Percentiles rank a stretch among this genome's conserved stretches.
Evolutionary conservation across 169 alveolate species (phyloP).

Genomic region (Cryptosporidium muris): DNA sequence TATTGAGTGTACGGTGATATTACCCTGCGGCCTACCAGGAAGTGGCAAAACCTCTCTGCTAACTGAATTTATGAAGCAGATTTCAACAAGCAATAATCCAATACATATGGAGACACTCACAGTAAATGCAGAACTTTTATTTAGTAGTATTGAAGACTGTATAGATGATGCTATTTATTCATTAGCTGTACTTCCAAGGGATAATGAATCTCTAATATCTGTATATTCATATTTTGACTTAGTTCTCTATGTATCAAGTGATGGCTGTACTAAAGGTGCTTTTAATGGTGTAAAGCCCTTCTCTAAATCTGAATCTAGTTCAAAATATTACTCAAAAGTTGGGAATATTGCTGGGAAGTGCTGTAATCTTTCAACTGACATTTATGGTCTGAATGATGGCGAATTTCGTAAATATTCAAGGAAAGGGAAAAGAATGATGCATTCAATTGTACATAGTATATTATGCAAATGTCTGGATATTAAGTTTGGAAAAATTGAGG

Average conservation of each 20-base stretch:
- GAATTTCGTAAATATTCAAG: too few relatives aligned
- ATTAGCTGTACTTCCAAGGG: neutral
- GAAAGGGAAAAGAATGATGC: too few relatives aligned
- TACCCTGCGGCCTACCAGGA: slow-evolving; percentile 48
- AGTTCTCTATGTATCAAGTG: slow-evolving; percentile 46
- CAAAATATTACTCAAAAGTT: neutral
- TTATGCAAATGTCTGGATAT: too few relatives aligned
- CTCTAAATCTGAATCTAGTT: neutral
- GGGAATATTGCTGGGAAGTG: neutral
- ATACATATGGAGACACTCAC: neutral
- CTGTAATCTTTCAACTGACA: neutral
- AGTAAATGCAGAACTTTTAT: slow-evolving; percentile 1
- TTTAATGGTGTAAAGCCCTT: slow-evolving; percentile 30
- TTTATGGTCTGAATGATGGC: neutral
- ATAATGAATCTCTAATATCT: neutral
- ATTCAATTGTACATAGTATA: too few relatives aligned
- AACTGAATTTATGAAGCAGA: neutral
- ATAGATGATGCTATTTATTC: slow-evolving; percentile 28
- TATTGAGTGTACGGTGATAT: slow-evolving; percentile 29
- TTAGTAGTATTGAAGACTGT: neutral
- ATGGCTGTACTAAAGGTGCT: slow-evolving; percentile 35
- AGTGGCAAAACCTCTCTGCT: slow-evolving; percentile 38
- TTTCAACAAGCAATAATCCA: neutral
- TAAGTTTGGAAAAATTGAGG: too few relatives aligned
- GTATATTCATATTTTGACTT: neutral